Conservation (phyloP, 176 grass and related monocot species). For the Carex kokanica region DNA sequence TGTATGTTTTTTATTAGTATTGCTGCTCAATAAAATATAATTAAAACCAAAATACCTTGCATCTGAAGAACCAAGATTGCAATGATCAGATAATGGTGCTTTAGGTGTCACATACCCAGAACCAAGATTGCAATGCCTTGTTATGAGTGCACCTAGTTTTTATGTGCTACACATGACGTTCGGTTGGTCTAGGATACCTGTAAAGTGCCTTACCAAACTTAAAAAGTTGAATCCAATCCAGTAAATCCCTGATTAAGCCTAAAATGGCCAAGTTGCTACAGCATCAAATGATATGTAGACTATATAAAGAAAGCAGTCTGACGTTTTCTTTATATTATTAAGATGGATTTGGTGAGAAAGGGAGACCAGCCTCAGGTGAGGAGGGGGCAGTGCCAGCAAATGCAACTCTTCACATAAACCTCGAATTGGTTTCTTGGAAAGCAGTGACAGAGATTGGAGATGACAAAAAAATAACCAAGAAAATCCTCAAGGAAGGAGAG, state of each 20-base stretch:
- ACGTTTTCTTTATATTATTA: not conserved
- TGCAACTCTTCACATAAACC: slow-evolving; percentile 50
- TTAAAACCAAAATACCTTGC: not conserved
- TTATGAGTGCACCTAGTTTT: not conserved
- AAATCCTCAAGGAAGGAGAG: slow-evolving; percentile 83
- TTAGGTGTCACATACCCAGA: not conserved
- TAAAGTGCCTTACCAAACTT: not conserved
- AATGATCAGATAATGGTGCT: not conserved
- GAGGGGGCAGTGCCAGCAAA: slow-evolving; percentile 71
- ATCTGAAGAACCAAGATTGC: not conserved
- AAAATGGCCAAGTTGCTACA: not conserved
- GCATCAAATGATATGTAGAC: not conserved
- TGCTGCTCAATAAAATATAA: not conserved
- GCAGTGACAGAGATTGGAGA: slow-evolving; percentile 91
- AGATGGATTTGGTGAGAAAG: slow-evolving; percentile 95
- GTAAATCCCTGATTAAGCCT: not conserved
- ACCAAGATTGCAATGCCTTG: not conserved
- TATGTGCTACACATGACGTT: not conserved
- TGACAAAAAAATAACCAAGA: slow-evolving; percentile 96
- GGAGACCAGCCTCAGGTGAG: slow-evolving; percentile 53
- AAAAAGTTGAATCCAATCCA: not conserved
- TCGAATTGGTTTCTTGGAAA: slow-evolving; percentile 93
- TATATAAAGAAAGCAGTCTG: not conserved
- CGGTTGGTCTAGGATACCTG: not conserved
- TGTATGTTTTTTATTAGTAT: slow-evolving; percentile 45